These are phyloP conservation scores for Fusarium bulbicola DNA, from an alignment of 2,329 filamentous ascomycete genomes.

Conservation along the genomic window DNA sequence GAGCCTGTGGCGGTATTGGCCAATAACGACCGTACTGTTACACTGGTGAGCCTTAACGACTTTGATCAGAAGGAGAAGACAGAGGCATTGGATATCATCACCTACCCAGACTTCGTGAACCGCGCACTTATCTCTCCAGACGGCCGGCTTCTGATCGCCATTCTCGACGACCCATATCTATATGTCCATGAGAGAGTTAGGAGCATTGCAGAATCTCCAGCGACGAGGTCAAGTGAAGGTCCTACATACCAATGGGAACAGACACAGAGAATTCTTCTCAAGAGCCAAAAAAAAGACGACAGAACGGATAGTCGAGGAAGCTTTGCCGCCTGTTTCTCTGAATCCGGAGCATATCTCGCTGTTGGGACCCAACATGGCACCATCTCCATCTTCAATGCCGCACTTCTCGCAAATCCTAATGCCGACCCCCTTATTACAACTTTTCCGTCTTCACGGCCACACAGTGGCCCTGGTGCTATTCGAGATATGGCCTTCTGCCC, in stretches of 20 bases:
- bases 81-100: conserved; percentile 73
- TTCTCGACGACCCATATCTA: conserved; percentile 86
- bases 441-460: conserved; percentile 80
- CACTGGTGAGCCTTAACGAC: conserved; percentile 79
- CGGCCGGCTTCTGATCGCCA: conserved; percentile 79
- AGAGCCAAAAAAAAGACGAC: conserved; percentile 66
- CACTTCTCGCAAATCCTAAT: conserved; percentile 54
- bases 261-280: conserved; percentile 63
- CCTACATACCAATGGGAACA: conserved; percentile 59
- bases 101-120: conserved; percentile 88
- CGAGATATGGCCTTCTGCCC: conserved; percentile 93
- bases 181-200: conserved; percentile 77
- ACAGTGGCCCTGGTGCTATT: conserved; percentile 78
- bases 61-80: conserved; percentile 55
- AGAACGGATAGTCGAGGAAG: conserved; percentile 69
- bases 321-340: conserved; percentile 82
- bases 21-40: conserved; percentile 92
- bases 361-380: conserved; percentile 83
- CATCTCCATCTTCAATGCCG: conserved; percentile 77
- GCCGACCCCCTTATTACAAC: conserved; percentile 74
- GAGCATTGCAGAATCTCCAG: conserved; percentile 45
- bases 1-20: conserved; percentile 75
- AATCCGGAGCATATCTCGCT: conserved; percentile 75
- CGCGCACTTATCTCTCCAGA: conserved; percentile 94
- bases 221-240: conserved; percentile 38